These are phyloP conservation scores for Basidiobolus meristosporus DNA, from an alignment of 371 early-diverging fungal species.

Conservation along the genomic window DNA sequence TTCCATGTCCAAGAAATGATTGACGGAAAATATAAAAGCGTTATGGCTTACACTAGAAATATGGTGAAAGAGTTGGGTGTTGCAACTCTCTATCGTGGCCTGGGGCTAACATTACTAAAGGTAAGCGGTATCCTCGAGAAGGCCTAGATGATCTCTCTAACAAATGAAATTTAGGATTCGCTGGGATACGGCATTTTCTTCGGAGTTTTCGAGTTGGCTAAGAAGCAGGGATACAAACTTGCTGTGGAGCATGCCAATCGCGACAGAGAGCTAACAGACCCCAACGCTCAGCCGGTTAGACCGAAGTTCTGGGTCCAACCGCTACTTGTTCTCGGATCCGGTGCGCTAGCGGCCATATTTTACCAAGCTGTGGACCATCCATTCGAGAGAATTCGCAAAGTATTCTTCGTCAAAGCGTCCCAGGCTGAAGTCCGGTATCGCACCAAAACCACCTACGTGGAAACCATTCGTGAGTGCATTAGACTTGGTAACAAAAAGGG, in stretches of 20 bases:
- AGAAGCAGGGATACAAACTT: slow-evolving; percentile 10
- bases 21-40: slow-evolving; percentile 48
- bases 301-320: not conserved
- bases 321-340: slow-evolving; percentile 14
- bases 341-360: slow-evolving; percentile 47
- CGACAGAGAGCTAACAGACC: too few relatives aligned
- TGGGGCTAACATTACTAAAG: slow-evolving; percentile 36
- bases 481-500: not conserved
- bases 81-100: slow-evolving; percentile 46
- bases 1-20: slow-evolving; percentile 54
- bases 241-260: too few relatives aligned
- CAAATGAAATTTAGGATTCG: slow-evolving; percentile 24
- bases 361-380: slow-evolving; percentile 59
- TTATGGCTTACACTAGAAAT: slow-evolving; percentile 38
- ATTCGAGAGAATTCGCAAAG: slow-evolving; percentile 41
- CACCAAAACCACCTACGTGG: not conserved
- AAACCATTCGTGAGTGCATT: not conserved
- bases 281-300: not conserved
- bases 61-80: slow-evolving; percentile 39
- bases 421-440: slow-evolving; percentile 7
- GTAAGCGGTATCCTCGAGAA: slow-evolving; percentile 8
- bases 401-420: slow-evolving; percentile 42
- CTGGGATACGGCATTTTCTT: slow-evolving; percentile 54
- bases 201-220: slow-evolving; percentile 56
- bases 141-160: not conserved